Evolutionary conservation across 345 rosid genomes (phyloP), one percentile per base, ranked within the genome.

Genomic region (Arabis hirsuta): DNA sequence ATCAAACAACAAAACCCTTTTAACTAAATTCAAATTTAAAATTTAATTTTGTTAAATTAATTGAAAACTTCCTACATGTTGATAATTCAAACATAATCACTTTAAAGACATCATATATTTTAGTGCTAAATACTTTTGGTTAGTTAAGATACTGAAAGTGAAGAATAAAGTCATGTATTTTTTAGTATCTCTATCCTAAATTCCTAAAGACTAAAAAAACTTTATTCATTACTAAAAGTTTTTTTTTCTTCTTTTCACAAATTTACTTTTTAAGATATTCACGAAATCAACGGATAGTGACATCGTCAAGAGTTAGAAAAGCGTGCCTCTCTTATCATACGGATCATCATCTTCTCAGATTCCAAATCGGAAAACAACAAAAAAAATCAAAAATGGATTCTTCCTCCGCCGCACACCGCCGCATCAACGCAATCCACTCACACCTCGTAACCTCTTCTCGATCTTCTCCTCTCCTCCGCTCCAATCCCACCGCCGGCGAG

Each of bases 401-500:
- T 11, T 41, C 72, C 24, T 32, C 77, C 38, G 26, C 74, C 54
- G 90, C 96, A 57, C 88, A 86, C 59, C 96, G 94, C 76, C 96
- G 99, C 57, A 72, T 95, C 55, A 55, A 79, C 43, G 76, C 96
- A 62, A 82, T 95, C 57, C 75, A 81, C 73, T 82, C 78, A 67
- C 99, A 91, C 67, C 88, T 94, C 65, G 24, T 71, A 32, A 27
- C 84, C 73, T 60, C 67, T 74, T 11, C 68, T 63, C 71, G 80
- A 41, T 60, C 73, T 12, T 58, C 81, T 72, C 73, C 85, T 66
- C 62, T 73, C 74, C 84, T 94, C 71, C 82, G 60, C 56, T 61
- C 72, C 12, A 84, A 77, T 67, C 87, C 82, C 59, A 85, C 96
- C 50, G 86, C 89, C 43, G 93, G 91, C 72, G 96, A 95, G 84